phyloP scores from a whole-genome alignment of 495 filamentous ascomycete genomes.

The Tuber aestivum region DNA sequence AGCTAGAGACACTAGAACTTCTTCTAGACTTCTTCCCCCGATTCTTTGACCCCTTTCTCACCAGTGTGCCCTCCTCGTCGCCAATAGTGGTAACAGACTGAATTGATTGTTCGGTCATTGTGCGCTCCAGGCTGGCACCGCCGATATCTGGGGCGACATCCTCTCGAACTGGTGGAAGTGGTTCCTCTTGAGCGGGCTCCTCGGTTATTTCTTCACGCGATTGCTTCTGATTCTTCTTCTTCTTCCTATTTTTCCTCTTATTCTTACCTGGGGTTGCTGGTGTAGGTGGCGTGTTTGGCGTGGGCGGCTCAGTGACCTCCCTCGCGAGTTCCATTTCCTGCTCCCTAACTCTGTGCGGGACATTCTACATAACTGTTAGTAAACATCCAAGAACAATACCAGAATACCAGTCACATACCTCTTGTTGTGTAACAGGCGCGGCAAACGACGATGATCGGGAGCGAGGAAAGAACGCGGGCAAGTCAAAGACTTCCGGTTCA shows the following conservation, averaged over 20 bases:
- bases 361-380: not conserved
- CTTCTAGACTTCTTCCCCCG: no score
- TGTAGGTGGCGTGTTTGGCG: not conserved
- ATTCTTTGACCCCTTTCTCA: no score
- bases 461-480: not conserved
- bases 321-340: not conserved
- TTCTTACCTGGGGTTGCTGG: not conserved
- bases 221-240: not conserved
- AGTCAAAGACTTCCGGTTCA: conserved; percentile 1
- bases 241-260: not conserved
- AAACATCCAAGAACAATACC: not conserved
- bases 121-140: not conserved
- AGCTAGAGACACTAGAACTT: no score
- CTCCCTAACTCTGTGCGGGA: not conserved
- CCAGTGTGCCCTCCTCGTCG: no score
- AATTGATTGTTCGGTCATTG: not conserved
- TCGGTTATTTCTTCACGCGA: not conserved
- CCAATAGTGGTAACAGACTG: not conserved
- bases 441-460: not conserved
- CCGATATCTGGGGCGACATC: not conserved
- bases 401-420: not conserved
- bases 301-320: not conserved
- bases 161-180: not conserved
- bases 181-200: not conserved
- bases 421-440: not conserved